Base-by-base conservation (phyloP, 441 rosid species). In the Pelargonium cotyledonis region DNA sequence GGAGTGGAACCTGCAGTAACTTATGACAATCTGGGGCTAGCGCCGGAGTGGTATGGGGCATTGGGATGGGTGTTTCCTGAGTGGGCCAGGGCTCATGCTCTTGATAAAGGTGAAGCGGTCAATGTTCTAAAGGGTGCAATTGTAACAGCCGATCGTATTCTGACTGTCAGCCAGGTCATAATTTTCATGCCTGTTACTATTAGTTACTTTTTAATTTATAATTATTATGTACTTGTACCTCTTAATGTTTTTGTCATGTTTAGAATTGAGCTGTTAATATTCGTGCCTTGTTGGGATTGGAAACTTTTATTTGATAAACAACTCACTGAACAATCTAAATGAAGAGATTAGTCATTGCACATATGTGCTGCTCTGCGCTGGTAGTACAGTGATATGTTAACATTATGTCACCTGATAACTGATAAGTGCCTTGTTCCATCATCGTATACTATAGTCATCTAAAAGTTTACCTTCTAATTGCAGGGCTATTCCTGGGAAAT, bases 401-500 rank as follows among this genome's bases (percentile, higher is more conserved):
- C 41, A 38, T 38, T 38, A 5, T 38, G 5, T 38, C 41, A 38
- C 41, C 41, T 38, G 5, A 38, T 38, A 38, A 38, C 41, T 38
- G 41, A 38, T 38, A 38, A 38, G 41, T 38, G 41, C 41, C 41
- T 38, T 38, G 7, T 38, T 38, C 41, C 41, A 38, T 38, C 41
- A 38, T 38, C 41, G 8, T 38, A 38, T 38, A 38, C 41, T 38
- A 3, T 38, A 38, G 8, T 38, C 6, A 38, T 38, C 41, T 38
- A 6, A 58, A 7, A 58, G 31, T 58, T 65, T 58, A 26, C 51
- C 41, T 67, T 63, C 73, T 68, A 51, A 44, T 72, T 77, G 74
- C 81, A 94, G 99, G 99, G 97, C 8, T 94, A 91, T 83, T 81
- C 99, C 23, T 87, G 97, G 99, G 99, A 91, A 79, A 88, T 94